phyloP scores from a whole-genome alignment of 345 rosid species.

The Cochlearia excelsa region DNA sequence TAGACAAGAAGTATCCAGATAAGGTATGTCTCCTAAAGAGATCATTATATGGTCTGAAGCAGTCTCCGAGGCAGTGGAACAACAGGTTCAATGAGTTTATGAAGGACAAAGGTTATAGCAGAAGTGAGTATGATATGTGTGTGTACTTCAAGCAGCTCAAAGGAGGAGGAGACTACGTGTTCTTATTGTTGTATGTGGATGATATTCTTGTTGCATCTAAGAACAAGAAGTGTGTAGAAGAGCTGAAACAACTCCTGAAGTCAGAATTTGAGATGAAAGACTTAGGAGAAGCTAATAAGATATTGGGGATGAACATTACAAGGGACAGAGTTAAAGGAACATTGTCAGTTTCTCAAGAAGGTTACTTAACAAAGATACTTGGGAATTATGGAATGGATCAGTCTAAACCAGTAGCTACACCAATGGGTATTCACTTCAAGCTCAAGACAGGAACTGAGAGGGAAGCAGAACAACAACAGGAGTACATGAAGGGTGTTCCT shows the following conservation, averaged over 20 bases:
- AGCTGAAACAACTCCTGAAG: not conserved
- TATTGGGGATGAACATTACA: not conserved
- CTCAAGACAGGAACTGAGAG: not conserved
- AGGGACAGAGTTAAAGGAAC: not conserved
- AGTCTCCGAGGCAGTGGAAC: no score
- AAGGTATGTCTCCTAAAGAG: no score
- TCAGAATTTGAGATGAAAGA: not conserved
- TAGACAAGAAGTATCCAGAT: no score
- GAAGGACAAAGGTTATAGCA: not conserved
- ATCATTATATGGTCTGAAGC: no score
- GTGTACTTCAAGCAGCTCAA: not conserved
- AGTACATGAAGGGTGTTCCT: not conserved
- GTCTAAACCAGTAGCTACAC: not conserved
- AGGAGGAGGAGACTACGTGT: not conserved
- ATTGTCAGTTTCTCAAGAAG: not conserved
- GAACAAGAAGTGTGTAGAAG: not conserved
- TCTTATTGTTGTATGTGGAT: not conserved
- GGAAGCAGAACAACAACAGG: not conserved
- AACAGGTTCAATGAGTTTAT: not conserved
- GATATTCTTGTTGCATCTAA: not conserved
- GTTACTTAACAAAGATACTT: not conserved
- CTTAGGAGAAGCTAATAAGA: not conserved
- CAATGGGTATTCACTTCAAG: not conserved
- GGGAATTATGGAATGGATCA: not conserved
- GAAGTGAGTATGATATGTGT: not conserved